These are phyloP conservation scores for Cephalotrichum gorgonifer DNA, from an alignment of 2,329 filamentous ascomycete genomes.

Conservation along the genomic window DNA sequence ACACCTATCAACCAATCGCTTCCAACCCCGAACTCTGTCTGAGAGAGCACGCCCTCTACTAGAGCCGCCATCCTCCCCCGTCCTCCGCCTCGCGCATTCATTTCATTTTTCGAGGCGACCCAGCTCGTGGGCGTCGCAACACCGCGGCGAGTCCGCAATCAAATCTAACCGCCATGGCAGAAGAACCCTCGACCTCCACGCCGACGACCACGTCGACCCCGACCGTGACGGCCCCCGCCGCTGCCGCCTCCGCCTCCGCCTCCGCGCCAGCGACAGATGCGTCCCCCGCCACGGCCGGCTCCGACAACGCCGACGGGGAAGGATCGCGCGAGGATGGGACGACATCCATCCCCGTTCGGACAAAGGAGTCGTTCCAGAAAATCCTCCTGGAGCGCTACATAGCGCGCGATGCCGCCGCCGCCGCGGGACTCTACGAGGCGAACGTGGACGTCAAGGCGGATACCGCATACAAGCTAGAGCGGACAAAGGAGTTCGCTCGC, in stretches of 20 bases:
- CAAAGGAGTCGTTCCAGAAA: constrained; percentile 44
- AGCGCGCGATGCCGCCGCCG: constrained; percentile 42
- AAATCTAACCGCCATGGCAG: constrained; percentile 29
- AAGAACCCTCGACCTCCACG: constrained; percentile 26
- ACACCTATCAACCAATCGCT: not conserved
- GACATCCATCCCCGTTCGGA: constrained; percentile 30
- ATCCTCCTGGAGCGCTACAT: constrained; percentile 44
- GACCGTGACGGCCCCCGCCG: constrained; percentile 15
- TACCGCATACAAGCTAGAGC: constrained; percentile 53
- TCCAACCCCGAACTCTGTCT: not conserved
- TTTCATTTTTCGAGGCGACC: not conserved
- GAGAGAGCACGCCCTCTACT: not conserved
- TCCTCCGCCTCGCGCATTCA: not conserved
- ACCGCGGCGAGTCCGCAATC: constrained; percentile 24
- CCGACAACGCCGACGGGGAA: not conserved
- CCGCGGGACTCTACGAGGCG: constrained; percentile 38
- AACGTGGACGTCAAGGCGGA: constrained; percentile 45
- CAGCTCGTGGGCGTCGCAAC: constrained; percentile 16
- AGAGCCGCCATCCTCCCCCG: not conserved
- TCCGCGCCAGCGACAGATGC: constrained; percentile 10
- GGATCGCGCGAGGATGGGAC: not conserved
- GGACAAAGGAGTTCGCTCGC: constrained; percentile 59
- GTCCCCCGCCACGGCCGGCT: not conserved
- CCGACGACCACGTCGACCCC: constrained; percentile 13
- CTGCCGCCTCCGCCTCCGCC: constrained; percentile 17